A percentile compares a stretch with the other conserved stretches of the same genome.
These are phyloP conservation scores for Blastocrithidia nonstop DNA, from an alignment of 208 protist species.

Conservation along the genomic window DNA sequence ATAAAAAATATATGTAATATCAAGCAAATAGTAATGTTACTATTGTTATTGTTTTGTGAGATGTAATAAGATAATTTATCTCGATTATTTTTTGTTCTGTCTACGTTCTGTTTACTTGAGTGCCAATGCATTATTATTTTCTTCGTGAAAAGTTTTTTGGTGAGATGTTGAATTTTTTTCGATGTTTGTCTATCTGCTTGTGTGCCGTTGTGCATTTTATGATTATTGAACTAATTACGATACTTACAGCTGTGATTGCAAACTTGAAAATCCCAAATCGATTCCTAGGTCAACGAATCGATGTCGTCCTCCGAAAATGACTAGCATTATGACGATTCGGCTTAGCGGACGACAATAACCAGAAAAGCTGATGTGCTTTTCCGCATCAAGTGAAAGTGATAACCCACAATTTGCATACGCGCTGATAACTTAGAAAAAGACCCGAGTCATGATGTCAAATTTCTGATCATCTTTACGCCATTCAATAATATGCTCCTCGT, in stretches of 20 bases:
- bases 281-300: constrained; percentile 66
- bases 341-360: constrained; percentile 23
- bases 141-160: too few species aligned
- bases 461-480: constrained; percentile 10
- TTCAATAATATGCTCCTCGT: constrained; percentile 19
- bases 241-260: constrained; percentile 18
- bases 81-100: too few species aligned
- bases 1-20: too few species aligned
- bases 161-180: too few species aligned
- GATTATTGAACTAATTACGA: too few species aligned
- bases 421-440: constrained; percentile 67
- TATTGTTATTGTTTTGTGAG: too few species aligned
- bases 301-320: constrained; percentile 61
- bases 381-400: constrained; percentile 19
- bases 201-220: too few species aligned
- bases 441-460: constrained; percentile 58
- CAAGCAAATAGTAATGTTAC: too few species aligned
- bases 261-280: constrained; percentile 36
- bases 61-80: too few species aligned
- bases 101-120: too few species aligned
- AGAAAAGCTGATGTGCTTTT: constrained; percentile 26
- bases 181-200: too few species aligned
- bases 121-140: too few species aligned
- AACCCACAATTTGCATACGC: constrained; percentile 51
- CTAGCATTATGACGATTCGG: constrained; percentile 35